These are phyloP conservation scores for Dactylonectria macrodidyma DNA, from an alignment of 2,329 filamentous ascomycete species.

Conservation along the genomic window DNA sequence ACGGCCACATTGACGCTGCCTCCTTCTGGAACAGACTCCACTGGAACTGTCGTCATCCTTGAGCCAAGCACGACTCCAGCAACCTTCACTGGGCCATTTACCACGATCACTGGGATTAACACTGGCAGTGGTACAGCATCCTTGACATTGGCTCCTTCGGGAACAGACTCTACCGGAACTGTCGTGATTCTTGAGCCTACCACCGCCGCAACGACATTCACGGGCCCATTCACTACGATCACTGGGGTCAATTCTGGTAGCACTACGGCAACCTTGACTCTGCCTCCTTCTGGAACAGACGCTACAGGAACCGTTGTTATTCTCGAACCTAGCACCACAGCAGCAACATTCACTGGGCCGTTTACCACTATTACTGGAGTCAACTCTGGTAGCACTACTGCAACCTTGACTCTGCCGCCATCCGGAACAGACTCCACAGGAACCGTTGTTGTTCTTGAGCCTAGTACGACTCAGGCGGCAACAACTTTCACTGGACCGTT, in stretches of 20 bases:
- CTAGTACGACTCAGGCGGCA: background rate
- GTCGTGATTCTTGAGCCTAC: background rate
- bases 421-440: background rate
- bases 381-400: background rate
- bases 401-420: background rate
- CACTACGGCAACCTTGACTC: background rate
- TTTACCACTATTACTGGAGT: background rate
- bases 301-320: background rate
- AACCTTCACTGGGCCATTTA: background rate
- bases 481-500: background rate
- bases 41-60: background rate
- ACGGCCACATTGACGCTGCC: background rate
- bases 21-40: background rate
- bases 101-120: background rate
- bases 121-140: background rate
- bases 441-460: background rate
- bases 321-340: background rate
- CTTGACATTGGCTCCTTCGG: background rate
- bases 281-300: background rate
- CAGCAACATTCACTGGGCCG: background rate
- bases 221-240: background rate
- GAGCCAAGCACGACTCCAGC: background rate
- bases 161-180: background rate
- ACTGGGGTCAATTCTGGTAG: background rate
- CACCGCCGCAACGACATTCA: too few relatives aligned